Conservation (phyloP, 345 rosid genomes). For the Barbarea vulgaris region DNA sequence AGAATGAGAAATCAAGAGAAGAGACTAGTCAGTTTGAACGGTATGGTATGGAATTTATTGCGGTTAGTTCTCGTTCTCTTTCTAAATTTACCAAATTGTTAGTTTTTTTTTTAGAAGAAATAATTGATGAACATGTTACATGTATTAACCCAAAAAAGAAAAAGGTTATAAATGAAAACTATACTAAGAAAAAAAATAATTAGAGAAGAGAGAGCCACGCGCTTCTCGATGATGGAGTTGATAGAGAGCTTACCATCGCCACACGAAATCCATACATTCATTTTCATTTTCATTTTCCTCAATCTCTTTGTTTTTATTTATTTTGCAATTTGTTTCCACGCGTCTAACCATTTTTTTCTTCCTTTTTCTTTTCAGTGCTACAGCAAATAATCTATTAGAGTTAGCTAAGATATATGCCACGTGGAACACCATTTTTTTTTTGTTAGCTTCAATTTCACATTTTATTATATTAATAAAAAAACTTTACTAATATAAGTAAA, state of each 20-base stretch:
- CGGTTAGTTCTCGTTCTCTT: constrained; percentile 35
- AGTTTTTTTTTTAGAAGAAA: constrained; percentile 14
- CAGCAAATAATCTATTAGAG: background rate
- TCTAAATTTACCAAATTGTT: constrained; percentile 33
- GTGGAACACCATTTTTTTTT: background rate
- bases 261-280: constrained; percentile 12
- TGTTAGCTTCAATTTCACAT: background rate
- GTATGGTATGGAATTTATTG: constrained; percentile 14
- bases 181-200: background rate
- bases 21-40: constrained; percentile 15
- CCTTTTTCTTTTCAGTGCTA: background rate
- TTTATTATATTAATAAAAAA: background rate
- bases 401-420: background rate
- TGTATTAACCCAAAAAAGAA: constrained; percentile 30
- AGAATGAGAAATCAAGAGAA: constrained; percentile 4
- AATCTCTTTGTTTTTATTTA: background rate
- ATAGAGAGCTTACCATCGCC: background rate
- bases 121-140: constrained; percentile 30
- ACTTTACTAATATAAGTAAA: background rate
- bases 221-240: constrained; percentile 18
- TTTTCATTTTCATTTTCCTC: background rate
- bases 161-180: constrained; percentile 6
- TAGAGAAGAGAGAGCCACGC: constrained; percentile 7
- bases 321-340: constrained; percentile 16
- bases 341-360: background rate